Evolutionary conservation across 1,139 yeast genomes (phyloP), one percentile per base, ranked within the genome.

Genomic region (Zygosaccharomyces pseudobailii): DNA sequence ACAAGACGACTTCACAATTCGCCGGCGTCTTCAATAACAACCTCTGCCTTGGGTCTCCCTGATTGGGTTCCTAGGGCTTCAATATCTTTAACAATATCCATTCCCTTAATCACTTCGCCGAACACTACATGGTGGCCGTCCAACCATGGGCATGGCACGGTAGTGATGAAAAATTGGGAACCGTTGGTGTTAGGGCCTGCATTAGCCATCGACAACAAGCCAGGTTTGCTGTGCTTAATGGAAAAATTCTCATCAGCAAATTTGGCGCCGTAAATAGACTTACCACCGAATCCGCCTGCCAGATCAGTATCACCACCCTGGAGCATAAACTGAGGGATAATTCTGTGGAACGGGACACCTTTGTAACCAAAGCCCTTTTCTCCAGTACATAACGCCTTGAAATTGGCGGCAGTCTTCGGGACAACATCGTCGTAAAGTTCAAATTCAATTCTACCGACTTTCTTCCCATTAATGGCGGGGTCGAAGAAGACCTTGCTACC

Each of bases 241-340:
- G 71, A 55, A 68, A 89, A 89, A 81, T 87, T 88, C 75, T 89
- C 97, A 66, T 89, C 97, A 48, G 82, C 79, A 69, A 89, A 89
- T 72, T 81, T 85, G 65, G 74, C 77, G 60, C 96, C 96, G 75
- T 88, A 89, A 75, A 90, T 89, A 51, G 95, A 86, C 75, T 87
- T 87, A 69, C 97, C 96, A 68, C 97, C 97, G 62, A 94, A 86
- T 59, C 97, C 97, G 71, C 84, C 86, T 66, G 88, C 84, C 67
- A 84, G 77, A 71, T 95, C 88, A 76, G 89, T 88, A 72, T 89
- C 97, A 75, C 97, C 97, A 71, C 97, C 97, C 75, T 89, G 97
- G 70, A 89, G 79, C 97, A 89, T 89, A 74, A 89, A 89, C 64
- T 84, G 79, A 64, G 94, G 92, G 65, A 89, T 89, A 57, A 89